Conservation (phyloP, 208 protist genomes). For the Trypanosomatidae sp. region DNA sequence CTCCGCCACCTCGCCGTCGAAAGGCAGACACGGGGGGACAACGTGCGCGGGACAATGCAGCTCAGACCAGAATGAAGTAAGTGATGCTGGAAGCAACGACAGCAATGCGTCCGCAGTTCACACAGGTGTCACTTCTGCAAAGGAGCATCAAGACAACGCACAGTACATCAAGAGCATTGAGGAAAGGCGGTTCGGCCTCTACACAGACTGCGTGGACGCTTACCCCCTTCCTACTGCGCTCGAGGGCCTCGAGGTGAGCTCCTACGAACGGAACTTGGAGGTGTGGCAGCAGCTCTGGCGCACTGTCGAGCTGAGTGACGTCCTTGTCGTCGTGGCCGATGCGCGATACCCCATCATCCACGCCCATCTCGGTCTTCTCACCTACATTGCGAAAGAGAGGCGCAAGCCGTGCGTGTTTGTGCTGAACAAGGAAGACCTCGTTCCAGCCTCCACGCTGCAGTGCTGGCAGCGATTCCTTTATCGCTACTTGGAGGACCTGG, state of each 20-base stretch:
- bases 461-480: slow-evolving; percentile 75
- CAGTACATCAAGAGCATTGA: slow-evolving; percentile 42
- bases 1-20: not conserved
- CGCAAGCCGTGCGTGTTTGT: slow-evolving; percentile 93
- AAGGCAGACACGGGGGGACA: not conserved
- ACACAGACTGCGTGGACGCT: slow-evolving; percentile 50
- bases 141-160: not conserved
- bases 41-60: not conserved
- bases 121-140: not conserved
- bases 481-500: slow-evolving; percentile 51
- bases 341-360: slow-evolving; percentile 96
- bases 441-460: slow-evolving; percentile 54
- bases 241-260: slow-evolving; percentile 64
- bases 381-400: slow-evolving; percentile 83
- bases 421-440: slow-evolving; percentile 96
- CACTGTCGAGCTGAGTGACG: slow-evolving; percentile 94
- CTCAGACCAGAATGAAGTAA: not conserved
- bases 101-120: not conserved
- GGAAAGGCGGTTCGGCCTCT: slow-evolving; percentile 42
- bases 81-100: not conserved
- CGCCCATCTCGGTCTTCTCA: slow-evolving; percentile 89
- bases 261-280: slow-evolving; percentile 97
- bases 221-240: slow-evolving; percentile 24
- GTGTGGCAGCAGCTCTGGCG: slow-evolving; percentile 99
- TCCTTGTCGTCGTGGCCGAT: slow-evolving; percentile 95